Conservation (phyloP, 768 basidiomycete species). For the Russula compacta region DNA sequence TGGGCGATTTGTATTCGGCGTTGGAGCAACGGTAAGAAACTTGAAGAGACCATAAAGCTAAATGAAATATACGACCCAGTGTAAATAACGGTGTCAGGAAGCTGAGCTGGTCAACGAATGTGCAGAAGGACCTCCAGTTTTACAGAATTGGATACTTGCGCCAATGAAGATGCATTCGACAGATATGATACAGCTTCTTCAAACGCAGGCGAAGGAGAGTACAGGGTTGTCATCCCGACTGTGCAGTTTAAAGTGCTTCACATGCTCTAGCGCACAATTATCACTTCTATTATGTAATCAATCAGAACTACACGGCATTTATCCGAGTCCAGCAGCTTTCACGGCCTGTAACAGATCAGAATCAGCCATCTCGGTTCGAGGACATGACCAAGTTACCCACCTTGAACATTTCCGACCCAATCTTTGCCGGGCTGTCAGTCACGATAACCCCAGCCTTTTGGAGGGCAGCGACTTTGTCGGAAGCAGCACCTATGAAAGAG, state of each 20-base stretch:
- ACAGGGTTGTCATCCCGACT: slow-evolving; percentile 19
- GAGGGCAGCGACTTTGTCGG: slow-evolving; percentile 87
- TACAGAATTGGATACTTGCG: slow-evolving; percentile 45
- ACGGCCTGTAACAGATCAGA: slow-evolving; percentile 46
- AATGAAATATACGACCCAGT: slow-evolving; percentile 5
- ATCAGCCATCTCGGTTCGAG: not conserved
- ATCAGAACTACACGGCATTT: slow-evolving; percentile 24
- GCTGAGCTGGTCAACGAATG: slow-evolving; percentile 11
- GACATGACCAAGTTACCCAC: slow-evolving; percentile 32
- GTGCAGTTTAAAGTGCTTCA: slow-evolving; percentile 1
- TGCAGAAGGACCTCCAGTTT: slow-evolving; percentile 63
- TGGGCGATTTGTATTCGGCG: slow-evolving; percentile 52
- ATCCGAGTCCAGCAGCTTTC: slow-evolving; percentile 65
- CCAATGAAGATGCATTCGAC: slow-evolving; percentile 44
- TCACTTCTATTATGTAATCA: slow-evolving; percentile 33
- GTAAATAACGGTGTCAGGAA: slow-evolving; percentile 15
- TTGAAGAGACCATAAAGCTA: slow-evolving; percentile 87
- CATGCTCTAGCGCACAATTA: slow-evolving; percentile 15
- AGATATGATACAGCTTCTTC: slow-evolving; percentile 55
- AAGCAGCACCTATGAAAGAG: slow-evolving; percentile 59
- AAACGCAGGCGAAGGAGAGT: slow-evolving; percentile 37
- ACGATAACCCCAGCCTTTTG: slow-evolving; percentile 90
- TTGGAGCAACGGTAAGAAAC: slow-evolving; percentile 48
- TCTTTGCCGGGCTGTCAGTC: slow-evolving; percentile 91
- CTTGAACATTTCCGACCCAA: slow-evolving; percentile 84